Conservation (phyloP, 192 early-diverging fungal genomes). For the Coemansia sp. region DNA sequence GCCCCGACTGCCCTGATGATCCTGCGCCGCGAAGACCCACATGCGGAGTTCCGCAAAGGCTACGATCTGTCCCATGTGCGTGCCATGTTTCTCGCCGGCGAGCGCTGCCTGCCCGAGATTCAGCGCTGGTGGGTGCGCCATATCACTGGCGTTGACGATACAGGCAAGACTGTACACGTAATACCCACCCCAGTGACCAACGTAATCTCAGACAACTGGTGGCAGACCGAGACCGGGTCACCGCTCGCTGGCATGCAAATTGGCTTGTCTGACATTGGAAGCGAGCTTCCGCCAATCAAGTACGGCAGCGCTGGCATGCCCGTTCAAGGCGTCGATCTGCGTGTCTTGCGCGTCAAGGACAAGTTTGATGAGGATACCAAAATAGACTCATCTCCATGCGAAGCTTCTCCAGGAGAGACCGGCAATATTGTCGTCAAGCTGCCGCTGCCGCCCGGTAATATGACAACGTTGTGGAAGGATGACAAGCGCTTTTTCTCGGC, state of each 20-base stretch:
- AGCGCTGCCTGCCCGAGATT: constrained; percentile 79
- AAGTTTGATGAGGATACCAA: constrained; percentile 47
- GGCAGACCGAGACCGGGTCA: constrained; percentile 86
- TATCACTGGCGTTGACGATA: constrained; percentile 35
- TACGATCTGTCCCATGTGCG: constrained; percentile 66
- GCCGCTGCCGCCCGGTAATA: constrained; percentile 77
- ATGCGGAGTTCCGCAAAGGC: constrained; percentile 54
- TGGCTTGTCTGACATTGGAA: constrained; percentile 47
- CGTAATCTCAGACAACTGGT: constrained; percentile 81
- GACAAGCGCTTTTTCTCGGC: constrained; percentile 64
- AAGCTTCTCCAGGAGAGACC: constrained; percentile 58
- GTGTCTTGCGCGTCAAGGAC: constrained; percentile 59
- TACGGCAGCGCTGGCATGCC: constrained; percentile 75
- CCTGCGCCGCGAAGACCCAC: constrained; percentile 72
- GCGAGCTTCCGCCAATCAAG: constrained; percentile 44
- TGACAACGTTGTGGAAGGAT: constrained; percentile 79
- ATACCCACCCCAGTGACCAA: constrained; percentile 19
- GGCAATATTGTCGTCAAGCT: constrained; percentile 78
- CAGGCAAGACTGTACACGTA: constrained; percentile 14
- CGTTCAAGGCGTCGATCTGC: constrained; percentile 73
- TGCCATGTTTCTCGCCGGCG: constrained; percentile 76
- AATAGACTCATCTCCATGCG: constrained; percentile 29
- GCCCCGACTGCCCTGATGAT: constrained; percentile 84
- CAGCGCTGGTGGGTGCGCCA: constrained; percentile 57
- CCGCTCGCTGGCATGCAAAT: constrained; percentile 74